A percentile compares a stretch with the other conserved stretches of the same genome.
Conservation (phyloP, 371 early-diverging fungal genomes). For the Funneliformis caledonium region DNA sequence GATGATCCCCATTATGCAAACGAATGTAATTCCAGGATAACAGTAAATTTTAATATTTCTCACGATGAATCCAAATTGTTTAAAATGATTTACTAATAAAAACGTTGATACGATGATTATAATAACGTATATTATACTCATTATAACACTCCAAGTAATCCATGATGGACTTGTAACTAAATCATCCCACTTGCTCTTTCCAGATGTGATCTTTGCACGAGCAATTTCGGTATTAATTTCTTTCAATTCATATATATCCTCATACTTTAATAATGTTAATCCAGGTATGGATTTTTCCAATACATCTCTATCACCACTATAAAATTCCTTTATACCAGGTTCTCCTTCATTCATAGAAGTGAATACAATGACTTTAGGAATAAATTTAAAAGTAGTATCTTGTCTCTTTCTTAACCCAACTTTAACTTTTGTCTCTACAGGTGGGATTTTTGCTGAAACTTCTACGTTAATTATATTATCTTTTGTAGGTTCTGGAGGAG, state of each 20-base stretch:
- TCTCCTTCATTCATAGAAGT: conserved; percentile 16
- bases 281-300: not conserved
- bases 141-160: not conserved
- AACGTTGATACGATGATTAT: not conserved
- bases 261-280: not conserved
- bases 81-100: not conserved
- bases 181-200: not conserved
- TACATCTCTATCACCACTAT: not conserved
- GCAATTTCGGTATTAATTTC: not conserved
- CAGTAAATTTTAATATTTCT: not conserved
- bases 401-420: not conserved
- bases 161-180: not conserved
- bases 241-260: not conserved
- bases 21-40: not conserved
- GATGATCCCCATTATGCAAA: not conserved
- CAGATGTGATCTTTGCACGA: not conserved
- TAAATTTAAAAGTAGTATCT: not conserved
- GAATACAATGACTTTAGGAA: not conserved
- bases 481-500: not conserved
- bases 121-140: not conserved
- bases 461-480: not conserved
- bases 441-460: not conserved
- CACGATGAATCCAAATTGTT: not conserved
- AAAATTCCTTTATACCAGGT: conserved; percentile 17
- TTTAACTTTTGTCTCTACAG: not conserved